Conservation (phyloP, 148 eudicot species). For the Hydrangea macrophylla region DNA sequence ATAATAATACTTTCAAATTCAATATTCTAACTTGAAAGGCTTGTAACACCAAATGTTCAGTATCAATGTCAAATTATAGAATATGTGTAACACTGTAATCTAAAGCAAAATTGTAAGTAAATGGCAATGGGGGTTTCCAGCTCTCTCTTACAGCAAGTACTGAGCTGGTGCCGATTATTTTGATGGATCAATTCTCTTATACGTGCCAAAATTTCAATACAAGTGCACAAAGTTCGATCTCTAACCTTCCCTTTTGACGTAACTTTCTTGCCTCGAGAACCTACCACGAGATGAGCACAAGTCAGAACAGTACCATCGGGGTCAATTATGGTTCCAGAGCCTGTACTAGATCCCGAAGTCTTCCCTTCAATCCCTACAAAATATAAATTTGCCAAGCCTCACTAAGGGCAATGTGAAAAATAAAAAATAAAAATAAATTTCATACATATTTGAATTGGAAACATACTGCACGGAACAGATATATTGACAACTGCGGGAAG, state of each 20-base stretch:
- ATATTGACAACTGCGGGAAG: conserved; percentile 75
- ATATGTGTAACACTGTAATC: neutral
- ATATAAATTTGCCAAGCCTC: neutral
- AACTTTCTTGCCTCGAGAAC: conserved; percentile 34
- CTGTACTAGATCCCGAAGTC: conserved; percentile 52
- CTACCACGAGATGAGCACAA: conserved; percentile 53
- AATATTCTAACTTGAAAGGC: neutral
- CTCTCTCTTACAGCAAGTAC: neutral
- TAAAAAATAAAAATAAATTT: neutral
- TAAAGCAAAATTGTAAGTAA: neutral
- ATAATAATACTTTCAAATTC: neutral
- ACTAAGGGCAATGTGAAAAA: neutral
- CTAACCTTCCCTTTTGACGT: conserved; percentile 60
- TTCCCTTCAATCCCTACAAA: conserved; percentile 55
- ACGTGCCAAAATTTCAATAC: neutral
- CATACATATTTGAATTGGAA: neutral
- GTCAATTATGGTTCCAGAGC: conserved; percentile 53
- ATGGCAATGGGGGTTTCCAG: neutral
- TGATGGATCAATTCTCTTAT: neutral
- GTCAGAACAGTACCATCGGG: conserved; percentile 56
- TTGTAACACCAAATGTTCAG: neutral
- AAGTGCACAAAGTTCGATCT: neutral
- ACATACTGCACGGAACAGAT: conserved; percentile 39
- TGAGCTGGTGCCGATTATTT: neutral
- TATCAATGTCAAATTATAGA: neutral